Percentiles rank a stretch among this genome's conserved stretches.
Conservation (phyloP, 2,329 filamentous ascomycete genomes). For the Botrytis sinoallii region DNA sequence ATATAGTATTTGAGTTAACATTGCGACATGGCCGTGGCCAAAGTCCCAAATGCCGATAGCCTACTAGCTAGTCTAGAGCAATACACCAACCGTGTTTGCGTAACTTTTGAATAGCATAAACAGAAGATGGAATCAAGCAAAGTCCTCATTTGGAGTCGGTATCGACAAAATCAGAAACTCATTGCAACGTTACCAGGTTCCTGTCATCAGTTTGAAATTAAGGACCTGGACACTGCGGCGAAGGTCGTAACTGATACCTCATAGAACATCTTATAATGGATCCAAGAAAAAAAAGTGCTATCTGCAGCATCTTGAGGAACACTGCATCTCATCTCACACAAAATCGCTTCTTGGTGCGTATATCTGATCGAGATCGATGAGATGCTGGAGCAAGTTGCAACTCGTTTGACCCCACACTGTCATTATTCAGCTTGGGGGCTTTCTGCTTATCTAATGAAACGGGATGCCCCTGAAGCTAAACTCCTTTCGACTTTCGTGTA, state of each 20-base stretch:
- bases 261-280: neutral
- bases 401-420: neutral
- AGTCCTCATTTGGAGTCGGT: neutral
- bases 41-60: neutral
- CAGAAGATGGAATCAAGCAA: neutral
- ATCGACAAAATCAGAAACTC: neutral
- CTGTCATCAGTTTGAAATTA: conserved; percentile 2
- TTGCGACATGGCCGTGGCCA: neutral
- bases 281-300: neutral
- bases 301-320: neutral
- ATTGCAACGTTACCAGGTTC: conserved; percentile 16
- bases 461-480: conserved; percentile 11
- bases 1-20: neutral
- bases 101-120: neutral
- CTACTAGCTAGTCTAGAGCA: neutral
- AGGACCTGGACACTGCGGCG: neutral
- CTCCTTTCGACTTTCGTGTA: neutral
- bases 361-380: neutral
- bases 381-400: neutral
- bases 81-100: neutral
- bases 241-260: neutral
- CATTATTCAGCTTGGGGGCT: neutral
- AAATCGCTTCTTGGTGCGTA: neutral
- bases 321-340: neutral
- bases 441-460: conserved; percentile 4